Evolutionary conservation across 2,329 filamentous ascomycete species (phyloP).

Genomic region (Phyllosticta capitalensis): DNA sequence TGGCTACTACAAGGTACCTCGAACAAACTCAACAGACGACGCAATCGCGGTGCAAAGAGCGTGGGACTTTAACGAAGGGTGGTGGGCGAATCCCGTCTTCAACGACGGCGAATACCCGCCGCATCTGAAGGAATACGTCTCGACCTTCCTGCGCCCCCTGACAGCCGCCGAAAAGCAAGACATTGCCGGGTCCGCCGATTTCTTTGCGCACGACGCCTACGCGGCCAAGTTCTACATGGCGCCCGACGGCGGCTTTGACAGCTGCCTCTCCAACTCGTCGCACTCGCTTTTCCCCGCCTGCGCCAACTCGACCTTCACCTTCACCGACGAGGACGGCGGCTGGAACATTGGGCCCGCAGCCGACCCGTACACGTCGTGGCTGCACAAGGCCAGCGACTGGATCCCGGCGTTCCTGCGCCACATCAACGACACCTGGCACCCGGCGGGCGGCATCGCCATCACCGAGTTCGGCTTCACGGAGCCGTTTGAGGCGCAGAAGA

Average conservation of each 20-base stretch:
- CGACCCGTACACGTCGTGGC: constrained; percentile 24
- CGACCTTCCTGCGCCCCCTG: constrained; percentile 23
- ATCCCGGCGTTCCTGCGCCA: constrained; percentile 25
- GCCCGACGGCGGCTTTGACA: constrained; percentile 27
- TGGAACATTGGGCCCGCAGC: constrained; percentile 25
- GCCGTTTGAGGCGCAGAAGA: constrained; percentile 24
- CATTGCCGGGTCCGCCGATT: constrained; percentile 26
- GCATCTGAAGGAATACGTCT: constrained; percentile 27
- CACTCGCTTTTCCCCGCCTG: constrained; percentile 27
- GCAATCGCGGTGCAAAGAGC: constrained; percentile 25
- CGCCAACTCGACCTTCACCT: constrained; percentile 25
- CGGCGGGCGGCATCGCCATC: constrained; percentile 22
- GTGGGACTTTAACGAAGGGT: constrained; percentile 32
- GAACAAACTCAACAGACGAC: constrained; percentile 25
- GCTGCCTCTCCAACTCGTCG: constrained; percentile 25
- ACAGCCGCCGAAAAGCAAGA: constrained; percentile 22
- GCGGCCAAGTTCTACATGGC: constrained; percentile 26
- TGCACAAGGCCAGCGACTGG: constrained; percentile 29
- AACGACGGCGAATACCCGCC: constrained; percentile 36
- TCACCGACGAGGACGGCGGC: constrained; percentile 16
- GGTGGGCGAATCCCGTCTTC: constrained; percentile 35
- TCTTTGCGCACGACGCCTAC: constrained; percentile 31
- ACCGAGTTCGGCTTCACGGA: constrained; percentile 31
- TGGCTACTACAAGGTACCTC: constrained; percentile 28
- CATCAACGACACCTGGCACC: constrained; percentile 25